These are phyloP conservation scores for Fusarium sp. DNA, from an alignment of 2,329 filamentous ascomycete species.

Conservation along the genomic window DNA sequence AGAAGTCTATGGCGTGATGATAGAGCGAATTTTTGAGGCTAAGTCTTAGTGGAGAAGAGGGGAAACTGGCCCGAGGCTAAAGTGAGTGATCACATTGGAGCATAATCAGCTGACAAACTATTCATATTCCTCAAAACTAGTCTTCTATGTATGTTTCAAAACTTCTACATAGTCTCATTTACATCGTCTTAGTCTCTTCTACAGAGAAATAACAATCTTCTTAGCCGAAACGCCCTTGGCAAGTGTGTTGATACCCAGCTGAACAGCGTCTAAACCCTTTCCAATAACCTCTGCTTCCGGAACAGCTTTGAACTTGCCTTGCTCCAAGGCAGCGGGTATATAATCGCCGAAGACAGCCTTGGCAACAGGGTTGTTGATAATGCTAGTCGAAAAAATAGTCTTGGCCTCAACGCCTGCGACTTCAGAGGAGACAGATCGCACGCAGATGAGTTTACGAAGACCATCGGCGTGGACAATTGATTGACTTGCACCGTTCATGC, in stretches of 20 bases:
- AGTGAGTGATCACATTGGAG: not conserved
- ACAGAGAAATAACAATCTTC: conserved; percentile 22
- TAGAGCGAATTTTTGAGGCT: not conserved
- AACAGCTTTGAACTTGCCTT: conserved; percentile 14
- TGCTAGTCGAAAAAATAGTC: conserved; percentile 9
- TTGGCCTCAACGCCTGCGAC: not conserved
- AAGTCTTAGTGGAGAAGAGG: conserved; percentile 17
- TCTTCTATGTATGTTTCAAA: not conserved
- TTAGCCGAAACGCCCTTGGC: conserved; percentile 26
- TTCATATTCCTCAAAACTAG: not conserved
- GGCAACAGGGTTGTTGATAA: conserved; percentile 16
- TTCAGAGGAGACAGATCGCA: not conserved
- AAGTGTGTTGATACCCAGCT: conserved; percentile 11
- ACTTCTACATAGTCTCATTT: no score
- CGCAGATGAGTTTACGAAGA: conserved; percentile 18
- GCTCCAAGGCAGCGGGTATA: conserved; percentile 13
- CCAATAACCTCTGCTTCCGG: conserved; percentile 22
- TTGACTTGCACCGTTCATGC: not conserved
- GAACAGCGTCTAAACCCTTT: conserved; percentile 13
- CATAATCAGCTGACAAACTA: not conserved
- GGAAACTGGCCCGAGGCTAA: conserved; percentile 20
- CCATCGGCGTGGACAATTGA: conserved; percentile 14
- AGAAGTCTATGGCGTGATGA: not conserved
- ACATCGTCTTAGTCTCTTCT: not conserved
- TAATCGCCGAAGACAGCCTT: conserved; percentile 26